Evolutionary conservation across 2,329 filamentous ascomycete genomes (phyloP).

Genomic region (Phialophora expanda): DNA sequence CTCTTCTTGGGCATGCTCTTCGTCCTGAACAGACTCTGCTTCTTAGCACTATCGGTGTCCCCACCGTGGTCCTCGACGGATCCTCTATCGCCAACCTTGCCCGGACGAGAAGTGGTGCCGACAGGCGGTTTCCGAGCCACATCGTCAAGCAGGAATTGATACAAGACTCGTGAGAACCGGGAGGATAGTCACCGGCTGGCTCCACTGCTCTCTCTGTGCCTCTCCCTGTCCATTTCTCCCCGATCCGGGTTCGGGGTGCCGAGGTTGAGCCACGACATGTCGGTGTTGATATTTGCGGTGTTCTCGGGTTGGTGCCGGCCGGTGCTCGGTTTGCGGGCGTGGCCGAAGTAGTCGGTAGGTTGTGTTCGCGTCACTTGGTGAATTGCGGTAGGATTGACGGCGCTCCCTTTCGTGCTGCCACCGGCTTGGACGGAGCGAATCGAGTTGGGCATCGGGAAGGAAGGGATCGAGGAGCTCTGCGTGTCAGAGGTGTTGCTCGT

Average conservation of each 20-base stretch:
- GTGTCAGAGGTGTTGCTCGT: constrained; percentile 28
- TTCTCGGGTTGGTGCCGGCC: constrained; percentile 13
- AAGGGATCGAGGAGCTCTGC: constrained; percentile 35
- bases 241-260: constrained; percentile 24
- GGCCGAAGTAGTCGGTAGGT: constrained; percentile 35
- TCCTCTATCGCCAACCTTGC: constrained; percentile 17
- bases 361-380: constrained; percentile 1
- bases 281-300: constrained; percentile 26
- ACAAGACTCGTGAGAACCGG: constrained; percentile 38
- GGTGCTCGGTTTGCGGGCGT: constrained; percentile 15
- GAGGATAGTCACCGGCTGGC: constrained; percentile 31
- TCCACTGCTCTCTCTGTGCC: background rate
- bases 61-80: constrained; percentile 31
- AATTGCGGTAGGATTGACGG: background rate
- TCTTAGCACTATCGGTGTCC: constrained; percentile 24
- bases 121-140: constrained; percentile 37
- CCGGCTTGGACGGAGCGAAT: constrained; percentile 24
- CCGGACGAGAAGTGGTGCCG: constrained; percentile 12
- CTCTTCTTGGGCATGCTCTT: constrained; percentile 19
- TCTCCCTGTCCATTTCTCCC: background rate
- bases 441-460: constrained; percentile 37
- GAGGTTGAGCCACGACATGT: constrained; percentile 42
- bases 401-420: constrained; percentile 7
- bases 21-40: constrained; percentile 31
- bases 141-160: constrained; percentile 39